Percentiles rank a stretch among this genome's conserved stretches.
Conservation (phyloP, 257 asterid species). For the Ballota nigra region DNA sequence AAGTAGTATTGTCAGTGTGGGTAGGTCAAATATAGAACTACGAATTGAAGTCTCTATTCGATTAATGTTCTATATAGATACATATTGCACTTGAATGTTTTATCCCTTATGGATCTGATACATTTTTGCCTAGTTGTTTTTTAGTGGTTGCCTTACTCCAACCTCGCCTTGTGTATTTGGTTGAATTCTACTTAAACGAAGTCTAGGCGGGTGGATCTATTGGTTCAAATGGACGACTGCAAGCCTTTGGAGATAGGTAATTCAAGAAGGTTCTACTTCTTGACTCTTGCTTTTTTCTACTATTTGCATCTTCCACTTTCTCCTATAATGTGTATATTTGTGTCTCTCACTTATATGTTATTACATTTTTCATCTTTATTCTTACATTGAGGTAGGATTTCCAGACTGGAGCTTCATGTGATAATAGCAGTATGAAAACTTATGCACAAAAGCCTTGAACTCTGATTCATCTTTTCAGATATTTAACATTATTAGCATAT, state of each 20-base stretch:
- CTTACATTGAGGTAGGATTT: slow-evolving; percentile 8
- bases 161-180: too few species aligned
- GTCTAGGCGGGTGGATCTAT: slow-evolving; percentile 87
- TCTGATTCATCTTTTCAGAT: background rate
- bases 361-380: slow-evolving; percentile 18
- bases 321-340: background rate
- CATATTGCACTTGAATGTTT: background rate
- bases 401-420: too few species aligned
- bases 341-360: background rate
- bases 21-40: background rate
- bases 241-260: slow-evolving; percentile 89
- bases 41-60: background rate
- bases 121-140: background rate
- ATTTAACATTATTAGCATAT: background rate
- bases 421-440: background rate
- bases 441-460: slow-evolving; percentile 1
- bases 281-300: slow-evolving; percentile 13
- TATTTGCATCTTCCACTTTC: slow-evolving; percentile 1
- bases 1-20: background rate
- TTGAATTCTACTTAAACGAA: background rate
- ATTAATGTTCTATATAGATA: background rate
- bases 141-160: too few species aligned
- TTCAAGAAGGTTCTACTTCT: slow-evolving; percentile 71
- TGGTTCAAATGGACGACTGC: slow-evolving; percentile 82
- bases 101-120: background rate